Percentiles rank a stretch among this genome's conserved stretches.
phyloP scores from a whole-genome alignment of 2,329 filamentous ascomycete genomes.

The Beauveria rudraprayagi region DNA sequence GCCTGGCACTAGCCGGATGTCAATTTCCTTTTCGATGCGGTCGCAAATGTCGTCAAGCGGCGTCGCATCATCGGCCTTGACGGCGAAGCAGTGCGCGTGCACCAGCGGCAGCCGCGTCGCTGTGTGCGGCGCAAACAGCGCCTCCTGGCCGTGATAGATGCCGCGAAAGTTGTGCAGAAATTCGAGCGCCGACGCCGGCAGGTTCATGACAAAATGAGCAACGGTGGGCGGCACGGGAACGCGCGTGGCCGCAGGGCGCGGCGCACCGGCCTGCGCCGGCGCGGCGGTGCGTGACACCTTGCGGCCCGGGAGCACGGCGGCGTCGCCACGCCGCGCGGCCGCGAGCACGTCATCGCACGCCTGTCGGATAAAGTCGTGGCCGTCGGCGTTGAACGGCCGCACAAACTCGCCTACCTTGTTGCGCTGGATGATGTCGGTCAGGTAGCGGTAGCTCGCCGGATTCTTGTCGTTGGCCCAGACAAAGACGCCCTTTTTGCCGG shows the following conservation, averaged over 20 bases:
- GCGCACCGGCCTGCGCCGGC: conserved; percentile 18
- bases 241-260: conserved; percentile 28
- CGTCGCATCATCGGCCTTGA: conserved; percentile 68
- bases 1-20: conserved; percentile 32
- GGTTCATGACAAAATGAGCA: conserved; percentile 96
- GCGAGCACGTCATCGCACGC: conserved; percentile 54
- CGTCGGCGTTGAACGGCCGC: conserved; percentile 72
- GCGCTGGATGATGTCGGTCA: conserved; percentile 59
- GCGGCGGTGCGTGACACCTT: conserved; percentile 26
- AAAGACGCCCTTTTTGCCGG: conserved; percentile 81
- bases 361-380: conserved; percentile 66
- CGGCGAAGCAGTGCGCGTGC: conserved; percentile 91
- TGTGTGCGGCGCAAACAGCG: conserved; percentile 55
- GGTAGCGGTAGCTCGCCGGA: conserved; percentile 70
- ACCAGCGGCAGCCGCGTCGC: conserved; percentile 63
- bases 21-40: conserved; percentile 33
- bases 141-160: conserved; percentile 64
- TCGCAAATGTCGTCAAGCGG: conserved; percentile 44
- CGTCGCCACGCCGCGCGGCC: conserved; percentile 42
- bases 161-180: conserved; percentile 65
- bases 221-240: conserved; percentile 64
- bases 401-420: conserved; percentile 80
- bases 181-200: conserved; percentile 79
- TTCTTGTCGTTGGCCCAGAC: conserved; percentile 98
- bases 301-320: conserved; percentile 41